phyloP scores from a whole-genome alignment of 2,329 filamentous ascomycete species.

The Alternaria longipes region DNA sequence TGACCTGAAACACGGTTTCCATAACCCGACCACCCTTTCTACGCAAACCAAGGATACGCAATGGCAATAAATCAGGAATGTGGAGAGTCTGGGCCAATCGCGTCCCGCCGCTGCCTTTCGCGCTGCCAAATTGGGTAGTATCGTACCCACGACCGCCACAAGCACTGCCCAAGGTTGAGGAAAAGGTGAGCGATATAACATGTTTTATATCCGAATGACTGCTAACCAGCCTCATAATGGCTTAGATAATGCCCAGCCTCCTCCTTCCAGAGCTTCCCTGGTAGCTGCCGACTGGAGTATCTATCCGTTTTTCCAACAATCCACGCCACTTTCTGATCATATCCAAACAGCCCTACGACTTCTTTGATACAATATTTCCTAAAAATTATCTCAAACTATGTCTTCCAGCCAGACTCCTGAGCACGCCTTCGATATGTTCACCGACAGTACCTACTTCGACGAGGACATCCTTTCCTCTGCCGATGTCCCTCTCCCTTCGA shows the following conservation, averaged over 20 bases:
- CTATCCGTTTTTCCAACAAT: background rate
- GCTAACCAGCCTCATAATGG: slow-evolving; percentile 4
- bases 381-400: background rate
- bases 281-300: background rate
- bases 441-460: background rate
- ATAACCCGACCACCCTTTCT: background rate
- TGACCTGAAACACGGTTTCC: slow-evolving; percentile 2
- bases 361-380: background rate
- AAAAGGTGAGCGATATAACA: slow-evolving; percentile 1
- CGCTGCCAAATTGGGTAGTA: background rate
- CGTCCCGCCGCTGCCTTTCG: background rate
- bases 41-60: background rate
- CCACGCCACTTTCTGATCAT: background rate
- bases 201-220: background rate
- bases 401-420: background rate
- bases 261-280: slow-evolving; percentile 3
- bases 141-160: background rate
- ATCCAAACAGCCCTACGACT: background rate
- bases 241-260: slow-evolving; percentile 9
- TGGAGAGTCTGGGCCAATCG: slow-evolving; percentile 8
- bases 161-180: background rate
- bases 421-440: background rate
- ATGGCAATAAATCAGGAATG: background rate
- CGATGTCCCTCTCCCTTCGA: background rate
- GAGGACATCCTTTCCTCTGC: background rate